A percentile compares a stretch with the other conserved stretches of the same genome.
Evolutionary conservation across 1,139 yeast species (phyloP).

Genomic region (Pichia kudriavzevii): DNA sequence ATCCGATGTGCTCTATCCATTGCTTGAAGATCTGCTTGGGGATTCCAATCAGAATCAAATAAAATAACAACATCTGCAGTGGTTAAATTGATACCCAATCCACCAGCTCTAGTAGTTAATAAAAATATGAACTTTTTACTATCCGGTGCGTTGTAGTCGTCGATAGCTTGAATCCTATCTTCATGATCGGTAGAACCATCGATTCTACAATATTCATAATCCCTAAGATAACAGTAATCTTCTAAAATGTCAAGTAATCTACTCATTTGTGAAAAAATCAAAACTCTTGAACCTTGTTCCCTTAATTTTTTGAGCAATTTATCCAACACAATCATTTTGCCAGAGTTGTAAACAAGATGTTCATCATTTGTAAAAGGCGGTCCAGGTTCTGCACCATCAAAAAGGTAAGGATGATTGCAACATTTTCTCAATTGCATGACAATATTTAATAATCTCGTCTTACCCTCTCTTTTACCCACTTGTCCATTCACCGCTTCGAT

Average conservation of each 20-base stretch:
- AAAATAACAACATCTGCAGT: slow-evolving; percentile 86
- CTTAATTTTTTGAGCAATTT: slow-evolving; percentile 68
- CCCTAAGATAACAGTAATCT: slow-evolving; percentile 83
- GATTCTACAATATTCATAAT: slow-evolving; percentile 80
- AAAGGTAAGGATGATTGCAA: slow-evolving; percentile 93
- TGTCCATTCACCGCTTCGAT: slow-evolving; percentile 95
- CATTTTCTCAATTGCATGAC: slow-evolving; percentile 97
- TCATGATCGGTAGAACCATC: slow-evolving; percentile 95
- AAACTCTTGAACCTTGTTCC: slow-evolving; percentile 77
- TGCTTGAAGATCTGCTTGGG: slow-evolving; percentile 97
- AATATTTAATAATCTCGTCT: slow-evolving; percentile 80
- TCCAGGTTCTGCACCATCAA: slow-evolving; percentile 98
- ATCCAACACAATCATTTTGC: slow-evolving; percentile 85
- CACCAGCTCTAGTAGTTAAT: slow-evolving; percentile 97
- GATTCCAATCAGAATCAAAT: slow-evolving; percentile 97
- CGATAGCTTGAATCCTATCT: slow-evolving; percentile 87
- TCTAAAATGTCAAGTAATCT: slow-evolving; percentile 85
- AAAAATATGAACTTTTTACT: slow-evolving; percentile 79
- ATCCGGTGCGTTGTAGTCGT: slow-evolving; percentile 78
- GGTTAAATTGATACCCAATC: slow-evolving; percentile 89
- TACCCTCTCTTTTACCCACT: slow-evolving; percentile 81
- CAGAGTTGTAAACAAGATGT: slow-evolving; percentile 79
- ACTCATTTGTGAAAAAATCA: slow-evolving; percentile 94
- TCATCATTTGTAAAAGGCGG: slow-evolving; percentile 98
- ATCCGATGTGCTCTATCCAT: slow-evolving; percentile 99